Evolutionary conservation across 768 basidiomycete species (phyloP).

Genomic region (Baorangia bicolor): DNA sequence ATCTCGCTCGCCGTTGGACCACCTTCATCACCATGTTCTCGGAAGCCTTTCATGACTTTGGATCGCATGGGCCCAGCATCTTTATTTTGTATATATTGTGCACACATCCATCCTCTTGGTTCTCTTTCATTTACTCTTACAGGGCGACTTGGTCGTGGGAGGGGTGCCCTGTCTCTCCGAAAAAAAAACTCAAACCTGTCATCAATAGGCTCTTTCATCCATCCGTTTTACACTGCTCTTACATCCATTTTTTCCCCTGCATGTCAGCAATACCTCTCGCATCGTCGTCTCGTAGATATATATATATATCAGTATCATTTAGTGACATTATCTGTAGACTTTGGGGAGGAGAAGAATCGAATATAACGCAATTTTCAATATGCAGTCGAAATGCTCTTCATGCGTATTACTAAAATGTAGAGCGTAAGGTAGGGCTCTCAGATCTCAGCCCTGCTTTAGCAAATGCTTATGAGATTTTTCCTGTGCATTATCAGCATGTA

Average conservation of each 20-base stretch:
- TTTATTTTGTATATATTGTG: constrained; percentile 26
- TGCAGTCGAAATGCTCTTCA: too few species aligned
- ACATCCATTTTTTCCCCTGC: constrained; percentile 4
- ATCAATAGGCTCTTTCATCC: constrained; percentile 1
- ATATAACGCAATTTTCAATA: constrained; percentile 9
- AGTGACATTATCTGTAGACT: constrained; percentile 27
- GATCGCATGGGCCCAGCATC: background rate
- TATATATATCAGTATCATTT: constrained; percentile 16
- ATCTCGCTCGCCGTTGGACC: constrained; percentile 5
- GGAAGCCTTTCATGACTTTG: background rate
- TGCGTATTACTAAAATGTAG: too few species aligned
- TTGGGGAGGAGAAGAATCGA: constrained; percentile 12
- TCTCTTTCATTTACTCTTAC: background rate
- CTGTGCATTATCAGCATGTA: too few species aligned
- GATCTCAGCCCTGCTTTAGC: too few species aligned
- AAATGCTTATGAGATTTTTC: too few species aligned
- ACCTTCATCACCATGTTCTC: background rate
- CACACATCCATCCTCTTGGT: background rate
- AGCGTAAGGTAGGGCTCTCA: too few species aligned
- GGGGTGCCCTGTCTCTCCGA: background rate
- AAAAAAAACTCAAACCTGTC: background rate
- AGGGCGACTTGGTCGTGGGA: constrained; percentile 10
- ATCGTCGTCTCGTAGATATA: constrained; percentile 19
- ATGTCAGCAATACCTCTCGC: constrained; percentile 5
- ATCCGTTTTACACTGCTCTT: background rate